Evolutionary conservation across 2,329 filamentous ascomycete genomes (phyloP).

Genomic region (Nothophaeocryptopus gaeumannii): DNA sequence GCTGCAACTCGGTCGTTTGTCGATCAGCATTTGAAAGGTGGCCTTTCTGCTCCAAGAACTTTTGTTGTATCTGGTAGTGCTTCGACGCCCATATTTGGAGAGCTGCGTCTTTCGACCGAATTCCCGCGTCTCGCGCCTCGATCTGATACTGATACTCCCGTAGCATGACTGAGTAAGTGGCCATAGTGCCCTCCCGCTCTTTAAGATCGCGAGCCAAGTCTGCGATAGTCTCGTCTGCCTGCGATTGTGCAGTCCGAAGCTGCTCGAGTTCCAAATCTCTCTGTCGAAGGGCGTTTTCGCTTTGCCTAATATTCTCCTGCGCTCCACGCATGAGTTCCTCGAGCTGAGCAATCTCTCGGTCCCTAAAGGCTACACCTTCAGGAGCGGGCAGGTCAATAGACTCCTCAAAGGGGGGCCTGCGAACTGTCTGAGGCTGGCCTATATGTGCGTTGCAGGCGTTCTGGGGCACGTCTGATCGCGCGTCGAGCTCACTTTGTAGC

Average conservation of each 20-base stretch:
- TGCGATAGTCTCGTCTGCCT: constrained; percentile 5
- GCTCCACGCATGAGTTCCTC: constrained; percentile 21
- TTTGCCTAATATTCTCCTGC: constrained; percentile 15
- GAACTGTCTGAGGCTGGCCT: no score
- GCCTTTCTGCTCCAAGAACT: constrained; percentile 10
- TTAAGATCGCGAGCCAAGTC: no score
- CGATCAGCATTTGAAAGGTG: constrained; percentile 12
- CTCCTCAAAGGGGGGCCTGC: no score
- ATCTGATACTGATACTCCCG: constrained; percentile 11
- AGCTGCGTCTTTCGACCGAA: constrained; percentile 10
- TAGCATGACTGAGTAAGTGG: constrained; percentile 5
- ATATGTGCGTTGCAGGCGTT: no score
- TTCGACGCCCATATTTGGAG: constrained; percentile 8
- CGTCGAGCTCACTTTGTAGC: background rate
- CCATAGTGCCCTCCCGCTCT: constrained; percentile 9
- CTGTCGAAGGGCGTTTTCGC: constrained; percentile 11
- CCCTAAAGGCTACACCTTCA: constrained; percentile 28
- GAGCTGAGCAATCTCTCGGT: constrained; percentile 27
- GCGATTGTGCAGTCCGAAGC: constrained; percentile 6
- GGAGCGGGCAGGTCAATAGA: background rate
- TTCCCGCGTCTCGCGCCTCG: constrained; percentile 5
- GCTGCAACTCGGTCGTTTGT: constrained; percentile 9
- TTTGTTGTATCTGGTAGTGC: constrained; percentile 10
- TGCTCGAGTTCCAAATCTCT: constrained; percentile 14
- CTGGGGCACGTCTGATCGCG: no score